Evolutionary conservation across 2,329 filamentous ascomycete genomes (phyloP), one percentile per base, ranked within the genome.

Genomic region (Biscogniauxia mediterranea): DNA sequence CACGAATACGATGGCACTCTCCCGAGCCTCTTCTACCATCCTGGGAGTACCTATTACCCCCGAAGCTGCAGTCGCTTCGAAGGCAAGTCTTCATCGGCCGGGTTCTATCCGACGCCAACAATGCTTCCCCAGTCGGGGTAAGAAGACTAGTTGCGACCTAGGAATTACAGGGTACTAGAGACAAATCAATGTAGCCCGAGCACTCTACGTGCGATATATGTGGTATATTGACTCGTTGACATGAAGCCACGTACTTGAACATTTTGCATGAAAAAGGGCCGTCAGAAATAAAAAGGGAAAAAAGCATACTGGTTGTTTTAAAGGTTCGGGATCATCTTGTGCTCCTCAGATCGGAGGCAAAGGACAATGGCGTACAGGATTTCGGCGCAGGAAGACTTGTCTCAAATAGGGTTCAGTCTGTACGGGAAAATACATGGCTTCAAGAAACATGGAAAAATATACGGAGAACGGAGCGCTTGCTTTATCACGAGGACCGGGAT

Each of bases 41-140:
- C 79, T 0, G 77, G 78, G 0, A 67, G 74, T 26, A 74, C 67
- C 53, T 82, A 75, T 61, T 77, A 74, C 28, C 62, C 75, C 17
- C 76, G 75, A 55, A 76, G 76, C 26, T 82, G 82, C 62, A 79
- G 79, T 17, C 78, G 81, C 9, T 86, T 83, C 64, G 83, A 86
- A 57, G 81, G 81, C 60, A 86, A 85, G 67, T 52, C 79, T 9
- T 79, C 74, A 52, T 84, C 83, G 5, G 74, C 73, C 21, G 83
- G 83, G 15, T 85, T 83, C 64, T 86, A 85, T 63, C 84, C 84
- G 1, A 80, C 78, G 5, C 83, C 84, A 2, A 79, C 77, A 3
- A 73, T 80, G 65, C 71, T 82, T 28, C 75, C 80, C 6, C 80
- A 81, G 23, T 79, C 81, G 0, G 79, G 80, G 26, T 78, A 81